Conservation (phyloP, 768 basidiomycete species). For the Hypholoma fasciculare region DNA sequence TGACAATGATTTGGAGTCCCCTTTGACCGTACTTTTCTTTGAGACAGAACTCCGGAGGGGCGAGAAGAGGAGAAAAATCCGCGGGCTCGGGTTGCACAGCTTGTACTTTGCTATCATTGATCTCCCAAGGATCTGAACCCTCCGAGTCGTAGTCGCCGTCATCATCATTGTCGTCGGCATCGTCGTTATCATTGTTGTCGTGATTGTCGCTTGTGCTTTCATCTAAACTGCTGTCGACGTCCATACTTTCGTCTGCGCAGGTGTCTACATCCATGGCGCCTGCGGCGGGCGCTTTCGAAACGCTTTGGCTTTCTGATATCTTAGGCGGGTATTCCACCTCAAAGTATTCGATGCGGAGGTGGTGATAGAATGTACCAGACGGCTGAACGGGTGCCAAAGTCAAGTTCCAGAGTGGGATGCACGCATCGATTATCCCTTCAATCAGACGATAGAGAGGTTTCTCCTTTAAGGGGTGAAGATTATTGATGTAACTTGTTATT, state of each 20-base stretch:
- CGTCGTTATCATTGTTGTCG: slow-evolving; percentile 14
- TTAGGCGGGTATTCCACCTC: too few species aligned
- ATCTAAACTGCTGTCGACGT: too few species aligned
- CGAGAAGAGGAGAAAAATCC: background rate
- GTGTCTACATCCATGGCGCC: too few species aligned
- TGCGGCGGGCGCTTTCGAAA: background rate
- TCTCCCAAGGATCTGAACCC: too few species aligned
- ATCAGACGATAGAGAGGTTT: slow-evolving; percentile 25
- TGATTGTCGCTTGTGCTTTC: background rate
- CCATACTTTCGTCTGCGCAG: too few species aligned
- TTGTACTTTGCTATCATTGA: too few species aligned
- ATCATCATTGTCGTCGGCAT: slow-evolving; percentile 12
- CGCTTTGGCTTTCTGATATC: background rate
- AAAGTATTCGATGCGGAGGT: slow-evolving; percentile 6
- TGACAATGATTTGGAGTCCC: slow-evolving; percentile 25
- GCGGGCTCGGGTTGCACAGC: slow-evolving; percentile 20
- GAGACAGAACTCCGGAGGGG: slow-evolving; percentile 9
- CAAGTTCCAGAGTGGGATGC: slow-evolving; percentile 33
- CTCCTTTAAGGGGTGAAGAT: slow-evolving; percentile 32
- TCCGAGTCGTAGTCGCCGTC: too few species aligned
- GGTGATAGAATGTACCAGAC: background rate
- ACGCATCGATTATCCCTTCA: slow-evolving; percentile 23
- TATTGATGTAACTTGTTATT: slow-evolving; percentile 44
- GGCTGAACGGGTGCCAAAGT: slow-evolving; percentile 19
- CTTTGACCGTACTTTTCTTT: slow-evolving; percentile 6